Base-by-base conservation (phyloP, 306 rosid species). In the Acacia melanoxylon region DNA sequence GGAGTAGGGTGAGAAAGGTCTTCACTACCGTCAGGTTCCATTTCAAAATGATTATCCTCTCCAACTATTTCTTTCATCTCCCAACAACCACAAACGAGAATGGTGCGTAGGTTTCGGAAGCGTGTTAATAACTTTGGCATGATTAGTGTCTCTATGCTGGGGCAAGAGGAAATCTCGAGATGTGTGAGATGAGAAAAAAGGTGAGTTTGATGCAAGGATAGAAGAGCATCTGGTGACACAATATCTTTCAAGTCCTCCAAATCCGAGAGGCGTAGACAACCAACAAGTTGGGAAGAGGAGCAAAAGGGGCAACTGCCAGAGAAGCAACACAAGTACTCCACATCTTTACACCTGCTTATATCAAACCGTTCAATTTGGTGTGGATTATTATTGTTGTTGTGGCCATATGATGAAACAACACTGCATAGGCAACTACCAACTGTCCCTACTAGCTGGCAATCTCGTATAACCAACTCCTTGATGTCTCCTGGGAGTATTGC, bases 261-360 rank as follows among this genome's bases (percentile, higher is more conserved):
- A 25, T 0, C 0, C 3, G 8, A 0, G 10, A 62, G 68, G 6
- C 0, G 0, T 27, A 62, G 68, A 12, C 0, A 0, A 0, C 9
- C 40, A 62, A 12, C 40, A 31, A 62, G 19, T 27, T 62, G 68
- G 14, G 33, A 6, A 12, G 40, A 12, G 20, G 40, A 13, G 40
- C 40, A 35, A 35, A 35, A 35, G 40, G 20, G 0, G 40, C 40
- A 62, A 25, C 0, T 5, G 40, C 0, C 0, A 4, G 40, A 35
- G 1, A 5, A 35, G 40, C 40, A 1, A 62, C 68, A 25, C 40
- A 62, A 62, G 40, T 1, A 12, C 40, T 12, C 10, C 40, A 62
- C 0, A 33, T 0, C 3, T 4, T 1, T 0, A 13, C 40, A 62
- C 0, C 0, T 0, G 1, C 0, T 12, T 1, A 62, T 13, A 3